Evolutionary conservation across 1,284 basidiomycete species (phyloP).

Genomic region (Xerocomus tenax): DNA sequence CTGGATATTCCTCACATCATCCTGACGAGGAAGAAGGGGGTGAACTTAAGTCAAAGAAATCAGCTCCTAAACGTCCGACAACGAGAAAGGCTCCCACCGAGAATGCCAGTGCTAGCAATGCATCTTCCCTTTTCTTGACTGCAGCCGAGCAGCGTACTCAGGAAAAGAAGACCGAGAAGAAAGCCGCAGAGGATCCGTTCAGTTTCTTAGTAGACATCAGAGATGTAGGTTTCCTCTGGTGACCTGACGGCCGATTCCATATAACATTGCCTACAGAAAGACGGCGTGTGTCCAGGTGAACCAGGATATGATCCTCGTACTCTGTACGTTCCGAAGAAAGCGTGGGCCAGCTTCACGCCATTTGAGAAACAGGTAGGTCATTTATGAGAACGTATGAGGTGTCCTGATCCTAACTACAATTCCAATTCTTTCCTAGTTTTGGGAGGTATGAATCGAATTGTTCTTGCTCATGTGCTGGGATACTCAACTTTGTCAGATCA

Average conservation of each 20-base stretch:
- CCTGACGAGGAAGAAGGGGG: conserved; percentile 31
- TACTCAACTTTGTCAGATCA: conserved; percentile 48
- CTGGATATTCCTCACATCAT: conserved; percentile 23
- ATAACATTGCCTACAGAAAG: conserved; percentile 51
- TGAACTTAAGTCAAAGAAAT: conserved; percentile 34
- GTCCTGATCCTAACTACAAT: background rate
- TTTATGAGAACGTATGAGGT: background rate
- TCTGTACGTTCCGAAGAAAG: conserved; percentile 68
- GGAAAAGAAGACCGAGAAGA: conserved; percentile 75
- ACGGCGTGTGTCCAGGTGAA: conserved; percentile 70
- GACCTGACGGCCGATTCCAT: background rate
- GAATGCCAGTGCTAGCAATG: conserved; percentile 18
- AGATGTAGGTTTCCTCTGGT: conserved; percentile 48
- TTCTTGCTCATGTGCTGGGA: background rate
- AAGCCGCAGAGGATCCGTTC: conserved; percentile 73
- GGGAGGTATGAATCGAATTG: conserved; percentile 53
- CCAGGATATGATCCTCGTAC: conserved; percentile 92
- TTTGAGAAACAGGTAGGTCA: conserved; percentile 81
- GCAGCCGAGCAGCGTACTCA: conserved; percentile 76
- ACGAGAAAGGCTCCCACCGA: conserved; percentile 25
- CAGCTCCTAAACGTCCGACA: conserved; percentile 22
- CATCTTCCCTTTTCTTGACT: conserved; percentile 58
- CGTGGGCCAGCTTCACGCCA: conserved; percentile 84
- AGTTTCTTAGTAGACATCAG: conserved; percentile 69
- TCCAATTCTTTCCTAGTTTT: conserved; percentile 54